A percentile compares a stretch with the other conserved stretches of the same genome.
phyloP scores from a whole-genome alignment of 768 basidiomycete species.

The Calocera viscosa region DNA sequence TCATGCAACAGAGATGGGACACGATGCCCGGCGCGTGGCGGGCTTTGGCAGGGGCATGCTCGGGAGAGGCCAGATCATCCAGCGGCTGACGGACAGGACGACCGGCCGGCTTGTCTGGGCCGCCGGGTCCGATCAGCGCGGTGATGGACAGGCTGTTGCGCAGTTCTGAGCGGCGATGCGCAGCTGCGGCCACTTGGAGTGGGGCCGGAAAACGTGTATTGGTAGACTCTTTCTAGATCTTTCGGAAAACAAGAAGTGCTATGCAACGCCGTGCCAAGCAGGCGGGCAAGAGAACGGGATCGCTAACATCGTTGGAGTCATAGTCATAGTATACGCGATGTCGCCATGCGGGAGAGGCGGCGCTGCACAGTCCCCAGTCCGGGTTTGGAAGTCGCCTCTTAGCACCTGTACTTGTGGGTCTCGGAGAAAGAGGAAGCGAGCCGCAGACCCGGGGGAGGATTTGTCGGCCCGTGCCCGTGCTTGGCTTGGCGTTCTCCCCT shows the following conservation, averaged over 20 bases:
- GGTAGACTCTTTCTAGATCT: background rate
- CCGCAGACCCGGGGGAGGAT: background rate
- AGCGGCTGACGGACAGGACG: slow-evolving; percentile 52
- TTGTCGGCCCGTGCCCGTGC: too few species aligned
- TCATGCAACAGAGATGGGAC: slow-evolving; percentile 64
- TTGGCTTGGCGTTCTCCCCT: too few species aligned
- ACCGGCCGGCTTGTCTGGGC: slow-evolving; percentile 76
- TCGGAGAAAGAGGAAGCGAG: background rate
- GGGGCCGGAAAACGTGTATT: background rate
- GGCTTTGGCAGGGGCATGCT: slow-evolving; percentile 54
- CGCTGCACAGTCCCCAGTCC: background rate
- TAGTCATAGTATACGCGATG: background rate
- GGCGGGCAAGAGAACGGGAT: too few species aligned
- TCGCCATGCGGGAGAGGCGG: background rate
- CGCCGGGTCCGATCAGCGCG: slow-evolving; percentile 80
- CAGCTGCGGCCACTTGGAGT: too few species aligned
- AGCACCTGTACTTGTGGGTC: background rate
- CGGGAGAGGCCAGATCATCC: slow-evolving; percentile 84
- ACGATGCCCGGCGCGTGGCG: slow-evolving; percentile 52
- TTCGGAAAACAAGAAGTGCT: background rate
- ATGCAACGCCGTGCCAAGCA: background rate
- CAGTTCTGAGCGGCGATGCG: slow-evolving; percentile 45
- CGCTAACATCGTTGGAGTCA: too few species aligned
- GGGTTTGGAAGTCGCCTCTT: background rate
- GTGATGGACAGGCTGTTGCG: slow-evolving; percentile 74